A percentile compares a stretch with the other conserved stretches of the same genome.
Conservation (phyloP, 495 filamentous ascomycete genomes). For the Alectoria sarmentosa region DNA sequence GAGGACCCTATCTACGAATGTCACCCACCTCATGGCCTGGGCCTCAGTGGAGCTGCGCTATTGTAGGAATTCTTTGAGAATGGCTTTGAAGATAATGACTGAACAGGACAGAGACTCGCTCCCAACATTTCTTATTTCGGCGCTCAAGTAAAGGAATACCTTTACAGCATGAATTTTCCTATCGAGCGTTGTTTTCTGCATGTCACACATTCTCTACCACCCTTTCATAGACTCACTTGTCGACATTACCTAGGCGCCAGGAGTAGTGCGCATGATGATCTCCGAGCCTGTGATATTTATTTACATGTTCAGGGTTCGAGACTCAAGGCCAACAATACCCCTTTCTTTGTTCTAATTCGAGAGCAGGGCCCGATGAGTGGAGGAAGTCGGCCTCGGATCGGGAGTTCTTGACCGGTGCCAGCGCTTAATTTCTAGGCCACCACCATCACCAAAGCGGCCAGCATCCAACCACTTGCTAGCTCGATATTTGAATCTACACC, state of each 20-base stretch:
- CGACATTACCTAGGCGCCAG: neutral
- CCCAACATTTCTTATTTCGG: neutral
- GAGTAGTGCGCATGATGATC: neutral
- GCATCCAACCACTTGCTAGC: neutral
- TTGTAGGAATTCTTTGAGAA: constrained; percentile 83
- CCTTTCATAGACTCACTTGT: neutral
- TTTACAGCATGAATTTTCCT: neutral
- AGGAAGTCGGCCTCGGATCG: neutral
- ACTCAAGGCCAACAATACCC: neutral
- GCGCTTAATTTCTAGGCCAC: neutral
- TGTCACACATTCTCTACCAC: neutral
- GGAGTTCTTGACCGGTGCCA: neutral
- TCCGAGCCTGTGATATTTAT: no score
- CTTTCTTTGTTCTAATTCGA: neutral
- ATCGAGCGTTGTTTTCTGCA: neutral
- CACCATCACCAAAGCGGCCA: no score
- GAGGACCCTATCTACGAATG: constrained; percentile 76
- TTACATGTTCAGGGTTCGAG: no score
- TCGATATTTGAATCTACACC: neutral
- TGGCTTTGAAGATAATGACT: constrained; percentile 33
- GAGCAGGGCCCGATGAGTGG: neutral
- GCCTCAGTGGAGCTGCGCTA: constrained; percentile 66
- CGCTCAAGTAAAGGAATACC: neutral
- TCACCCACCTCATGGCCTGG: constrained; percentile 74
- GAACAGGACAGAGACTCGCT: neutral